Percentiles rank a stretch among this genome's conserved stretches.
Evolutionary conservation across 768 basidiomycete genomes (phyloP).

Genomic region (Termitomyces sp.): DNA sequence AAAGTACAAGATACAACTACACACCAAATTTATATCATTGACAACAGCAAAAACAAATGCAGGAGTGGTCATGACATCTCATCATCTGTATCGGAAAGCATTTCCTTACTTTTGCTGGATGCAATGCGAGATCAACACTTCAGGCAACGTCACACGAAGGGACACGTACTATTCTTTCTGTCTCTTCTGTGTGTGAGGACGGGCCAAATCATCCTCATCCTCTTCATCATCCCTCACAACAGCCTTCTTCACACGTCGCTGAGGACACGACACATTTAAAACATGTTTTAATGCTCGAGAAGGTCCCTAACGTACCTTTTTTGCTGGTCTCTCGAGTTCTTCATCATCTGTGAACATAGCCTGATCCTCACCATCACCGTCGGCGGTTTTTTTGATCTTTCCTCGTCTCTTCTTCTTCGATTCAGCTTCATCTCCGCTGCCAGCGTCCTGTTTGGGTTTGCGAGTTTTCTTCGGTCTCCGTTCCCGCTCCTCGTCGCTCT

Average conservation of each 20-base stretch:
- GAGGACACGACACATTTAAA: slow-evolving; percentile 15
- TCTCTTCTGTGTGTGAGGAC: slow-evolving; percentile 53
- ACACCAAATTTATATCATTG: not conserved
- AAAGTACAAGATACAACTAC: slow-evolving; percentile 5
- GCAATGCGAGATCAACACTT: slow-evolving; percentile 6
- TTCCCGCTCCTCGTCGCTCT: slow-evolving; percentile 79
- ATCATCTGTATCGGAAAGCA: slow-evolving; percentile 84
- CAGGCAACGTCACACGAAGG: not conserved
- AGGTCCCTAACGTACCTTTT: slow-evolving; percentile 47
- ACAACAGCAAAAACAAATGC: not conserved
- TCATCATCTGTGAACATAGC: slow-evolving; percentile 72
- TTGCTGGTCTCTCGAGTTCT: slow-evolving; percentile 53
- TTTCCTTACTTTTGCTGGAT: slow-evolving; percentile 81
- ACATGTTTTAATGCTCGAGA: not conserved
- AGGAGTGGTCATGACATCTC: slow-evolving; percentile 50
- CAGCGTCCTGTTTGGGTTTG: slow-evolving; percentile 44
- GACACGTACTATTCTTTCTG: slow-evolving; percentile 70
- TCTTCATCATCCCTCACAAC: slow-evolving; percentile 79
- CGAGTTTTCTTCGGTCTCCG: slow-evolving; percentile 49
- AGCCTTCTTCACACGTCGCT: slow-evolving; percentile 63
- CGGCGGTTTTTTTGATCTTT: slow-evolving; percentile 57
- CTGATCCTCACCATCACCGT: slow-evolving; percentile 56
- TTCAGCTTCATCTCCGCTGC: slow-evolving; percentile 55
- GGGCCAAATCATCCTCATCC: slow-evolving; percentile 39
- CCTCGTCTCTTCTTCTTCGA: slow-evolving; percentile 65